Conservation (phyloP, 2,329 filamentous ascomycete species). For the Xylariales sp. region DNA sequence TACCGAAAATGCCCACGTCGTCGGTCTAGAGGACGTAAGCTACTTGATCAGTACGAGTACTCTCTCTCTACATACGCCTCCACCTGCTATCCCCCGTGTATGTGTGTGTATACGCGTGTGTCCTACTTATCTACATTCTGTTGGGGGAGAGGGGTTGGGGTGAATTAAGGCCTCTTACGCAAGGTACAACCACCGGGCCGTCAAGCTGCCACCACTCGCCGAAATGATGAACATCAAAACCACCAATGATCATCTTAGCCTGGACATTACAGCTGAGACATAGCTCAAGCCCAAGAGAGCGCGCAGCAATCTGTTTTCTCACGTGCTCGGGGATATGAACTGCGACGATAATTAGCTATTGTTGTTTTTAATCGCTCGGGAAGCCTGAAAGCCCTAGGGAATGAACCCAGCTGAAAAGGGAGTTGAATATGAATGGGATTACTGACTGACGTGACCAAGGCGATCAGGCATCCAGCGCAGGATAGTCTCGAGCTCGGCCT, state of each 20-base stretch:
- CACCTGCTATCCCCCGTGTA: not conserved
- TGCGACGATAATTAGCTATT: not conserved
- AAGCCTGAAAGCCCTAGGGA: not conserved
- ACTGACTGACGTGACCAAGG: conserved; percentile 75
- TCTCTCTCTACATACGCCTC: not conserved
- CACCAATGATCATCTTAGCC: conserved; percentile 76
- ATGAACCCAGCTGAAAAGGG: not conserved
- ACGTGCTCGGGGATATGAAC: conserved; percentile 73
- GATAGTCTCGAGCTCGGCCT: conserved; percentile 71
- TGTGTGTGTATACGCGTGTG: not conserved
- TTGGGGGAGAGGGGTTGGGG: too few species aligned
- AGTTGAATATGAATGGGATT: not conserved
- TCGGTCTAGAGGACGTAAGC: conserved; percentile 70
- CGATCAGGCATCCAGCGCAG: conserved; percentile 74
- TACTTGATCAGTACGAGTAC: conserved; percentile 5
- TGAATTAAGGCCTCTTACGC: conserved; percentile 65
- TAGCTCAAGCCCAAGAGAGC: conserved; percentile 74
- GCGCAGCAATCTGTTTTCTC: conserved; percentile 62
- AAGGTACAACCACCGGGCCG: conserved; percentile 72
- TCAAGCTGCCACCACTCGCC: conserved; percentile 73
- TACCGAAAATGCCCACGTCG: conserved; percentile 85
- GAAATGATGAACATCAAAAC: conserved; percentile 79
- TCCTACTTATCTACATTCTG: not conserved
- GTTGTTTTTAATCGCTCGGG: not conserved
- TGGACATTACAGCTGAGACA: conserved; percentile 86